Percentiles rank a stretch among this genome's conserved stretches.
phyloP scores from a whole-genome alignment of 2,329 filamentous ascomycete species.

The Coniochaeta prunicola region DNA sequence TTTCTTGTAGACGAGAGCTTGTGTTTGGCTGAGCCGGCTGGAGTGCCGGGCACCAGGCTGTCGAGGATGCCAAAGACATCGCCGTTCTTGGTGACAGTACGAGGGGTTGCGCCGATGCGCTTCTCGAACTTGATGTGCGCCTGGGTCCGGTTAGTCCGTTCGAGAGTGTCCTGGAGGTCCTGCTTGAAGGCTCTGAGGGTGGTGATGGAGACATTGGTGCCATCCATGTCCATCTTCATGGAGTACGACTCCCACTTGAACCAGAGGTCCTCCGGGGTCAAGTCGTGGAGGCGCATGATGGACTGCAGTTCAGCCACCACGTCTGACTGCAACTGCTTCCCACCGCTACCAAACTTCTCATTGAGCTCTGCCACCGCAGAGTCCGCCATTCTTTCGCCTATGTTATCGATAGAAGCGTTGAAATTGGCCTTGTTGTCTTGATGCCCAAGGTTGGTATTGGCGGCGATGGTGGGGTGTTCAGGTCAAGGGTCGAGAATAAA shows the following conservation, averaged over 20 bases:
- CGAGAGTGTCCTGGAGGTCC: constrained; percentile 75
- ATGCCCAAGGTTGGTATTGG: too few relatives aligned
- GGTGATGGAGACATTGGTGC: constrained; percentile 62
- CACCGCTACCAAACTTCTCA: constrained; percentile 45
- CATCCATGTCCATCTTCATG: constrained; percentile 84
- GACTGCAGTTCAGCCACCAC: constrained; percentile 75
- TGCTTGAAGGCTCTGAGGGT: constrained; percentile 75
- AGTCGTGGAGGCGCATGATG: constrained; percentile 75
- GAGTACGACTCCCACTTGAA: constrained; percentile 99
- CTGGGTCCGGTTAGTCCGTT: constrained; percentile 61
- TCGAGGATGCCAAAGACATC: constrained; percentile 85
- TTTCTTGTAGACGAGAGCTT: constrained; percentile 24
- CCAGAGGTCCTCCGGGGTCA: constrained; percentile 80
- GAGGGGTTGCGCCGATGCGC: constrained; percentile 54
- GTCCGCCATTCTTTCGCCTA: constrained; percentile 30
- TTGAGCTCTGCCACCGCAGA: constrained; percentile 32
- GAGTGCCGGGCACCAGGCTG: constrained; percentile 59
- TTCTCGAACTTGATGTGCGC: constrained; percentile 56
- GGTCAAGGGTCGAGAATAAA: background rate
- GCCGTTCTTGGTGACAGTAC: constrained; percentile 45
- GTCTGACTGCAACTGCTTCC: constrained; percentile 63
- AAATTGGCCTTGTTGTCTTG: too few relatives aligned
- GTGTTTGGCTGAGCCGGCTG: constrained; percentile 28
- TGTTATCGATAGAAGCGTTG: too few relatives aligned
- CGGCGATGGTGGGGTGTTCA: background rate